Evolutionary conservation across 345 rosid species (phyloP).

Genomic region (Ricinus communis): DNA sequence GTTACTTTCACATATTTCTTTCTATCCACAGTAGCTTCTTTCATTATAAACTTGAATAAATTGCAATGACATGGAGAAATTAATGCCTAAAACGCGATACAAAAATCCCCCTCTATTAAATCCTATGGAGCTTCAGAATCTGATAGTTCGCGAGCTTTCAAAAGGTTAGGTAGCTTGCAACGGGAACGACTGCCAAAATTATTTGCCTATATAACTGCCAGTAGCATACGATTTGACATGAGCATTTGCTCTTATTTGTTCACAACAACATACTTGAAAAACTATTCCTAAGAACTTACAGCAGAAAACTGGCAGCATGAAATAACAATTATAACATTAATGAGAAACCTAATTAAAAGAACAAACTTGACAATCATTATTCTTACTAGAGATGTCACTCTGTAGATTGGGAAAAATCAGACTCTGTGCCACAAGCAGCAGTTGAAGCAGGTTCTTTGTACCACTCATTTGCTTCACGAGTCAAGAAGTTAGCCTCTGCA

Average conservation of each 20-base stretch:
- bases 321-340: no score
- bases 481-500: slow-evolving; percentile 86
- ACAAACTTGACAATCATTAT: neutral
- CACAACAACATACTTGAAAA: neutral
- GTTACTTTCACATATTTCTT: no score
- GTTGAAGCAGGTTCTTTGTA: slow-evolving; percentile 66
- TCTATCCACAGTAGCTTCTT: no score
- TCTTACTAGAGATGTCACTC: slow-evolving; percentile 19
- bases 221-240: neutral
- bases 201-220: neutral
- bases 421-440: slow-evolving; percentile 25
- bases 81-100: no score
- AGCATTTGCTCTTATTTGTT: neutral
- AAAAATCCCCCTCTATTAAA: no score
- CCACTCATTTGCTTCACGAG: slow-evolving; percentile 76
- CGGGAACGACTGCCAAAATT: neutral
- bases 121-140: no score
- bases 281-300: neutral
- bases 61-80: no score
- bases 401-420: slow-evolving; percentile 30
- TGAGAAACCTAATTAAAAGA: neutral
- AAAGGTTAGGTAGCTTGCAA: neutral
- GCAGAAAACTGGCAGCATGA: neutral
- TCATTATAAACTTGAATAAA: no score
- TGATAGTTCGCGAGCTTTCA: neutral